Base-by-base conservation (phyloP, 345 rosid genomes). In the Citrus maxima region DNA sequence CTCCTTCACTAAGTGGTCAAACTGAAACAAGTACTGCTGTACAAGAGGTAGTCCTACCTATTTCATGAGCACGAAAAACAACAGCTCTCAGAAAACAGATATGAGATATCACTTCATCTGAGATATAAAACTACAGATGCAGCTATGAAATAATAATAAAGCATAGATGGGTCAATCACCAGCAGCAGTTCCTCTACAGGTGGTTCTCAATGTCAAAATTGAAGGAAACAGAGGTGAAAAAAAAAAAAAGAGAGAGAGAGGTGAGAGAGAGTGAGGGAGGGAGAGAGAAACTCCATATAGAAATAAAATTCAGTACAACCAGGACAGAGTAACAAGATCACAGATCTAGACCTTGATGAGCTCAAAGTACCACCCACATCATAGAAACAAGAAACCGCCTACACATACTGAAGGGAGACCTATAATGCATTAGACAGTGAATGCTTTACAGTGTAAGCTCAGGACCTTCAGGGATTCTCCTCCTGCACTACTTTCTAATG, bases 1-100 rank as follows among this genome's bases (percentile, higher is more conserved):
- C 86, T 93, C 97, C 82, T 79, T 91, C 81, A 92, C 88, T 88
- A 96, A 83, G 72, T 74, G 86, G 2, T 96, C 98, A 68, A 96
- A 87, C 86, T 90, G 98, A 83, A 82, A 90, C 64, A 96, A 86
- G 81, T 94, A 93, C 54, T 90, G 95, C 74, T 96, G 99, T 74
- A 96, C 98, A 78, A 94, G 94, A 74, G 99, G 99, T 67, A 96
- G 88, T 62, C 99, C 99, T 58, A 85, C 94, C 99, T 96, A 76
- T 67, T 54, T 62, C 76, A 82, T 24, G 66, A 56, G 46, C 77
- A 80, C 16, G 65, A 65, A 74, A 49, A 46, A 75, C 56, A 62
- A 49, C 69, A 67, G 24, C 5, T 54, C 37, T 72, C 66, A 72
- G 76, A 32, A 34, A 46, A 70, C 38, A 12, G 51, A 46, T 13